Evolutionary conservation across 2,329 filamentous ascomycete species (phyloP), one percentile per base, ranked within the genome.

Genomic region (Xylaria digitata): DNA sequence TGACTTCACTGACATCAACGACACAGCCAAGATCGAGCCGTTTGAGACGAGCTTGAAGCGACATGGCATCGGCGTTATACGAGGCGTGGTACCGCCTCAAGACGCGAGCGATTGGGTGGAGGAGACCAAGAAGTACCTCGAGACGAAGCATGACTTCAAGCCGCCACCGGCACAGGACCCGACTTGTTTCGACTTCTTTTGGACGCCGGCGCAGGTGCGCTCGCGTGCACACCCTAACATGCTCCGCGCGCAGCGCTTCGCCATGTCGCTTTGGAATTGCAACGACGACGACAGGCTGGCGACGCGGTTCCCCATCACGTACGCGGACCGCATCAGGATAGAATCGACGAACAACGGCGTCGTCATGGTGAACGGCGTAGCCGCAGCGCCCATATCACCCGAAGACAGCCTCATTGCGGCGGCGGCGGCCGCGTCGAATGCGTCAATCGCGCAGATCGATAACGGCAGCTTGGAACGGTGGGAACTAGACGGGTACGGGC

Each of bases 151-250:
- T 67, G 77, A 81, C 65, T 82, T 82, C 72, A 84, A 82, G 76
- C 85, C 84, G 54, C 89, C 89, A 32, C 85, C 85, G 0, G 81
- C 84, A 0, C 85, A 88, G 71, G 87, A 89, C 46, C 90, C 90
- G 5, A 87, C 89, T 1, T 91, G 91, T 58, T 92, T 89, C 78
- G 90, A 92, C 77, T 86, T 92, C 73, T 92, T 91, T 80, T 92
- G 90, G 90, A 90, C 89, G 5, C 89, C 89, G 0, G 86, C 89
- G 0, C 90, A 92, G 78, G 85, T 90, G 61, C 85, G 86, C 72
- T 88, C 89, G n/a, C 86, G 90, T 26, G 86, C 88, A 0, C 88
- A 92, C 71, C 87, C 89, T 3, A 84, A 86, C 70, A 83, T 92
- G 66, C 81, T 92, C 46, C 80, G 80, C 43, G 84, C 89, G 1